Conservation (phyloP, 1,284 basidiomycete genomes). For the Rhodotorula sp. region DNA sequence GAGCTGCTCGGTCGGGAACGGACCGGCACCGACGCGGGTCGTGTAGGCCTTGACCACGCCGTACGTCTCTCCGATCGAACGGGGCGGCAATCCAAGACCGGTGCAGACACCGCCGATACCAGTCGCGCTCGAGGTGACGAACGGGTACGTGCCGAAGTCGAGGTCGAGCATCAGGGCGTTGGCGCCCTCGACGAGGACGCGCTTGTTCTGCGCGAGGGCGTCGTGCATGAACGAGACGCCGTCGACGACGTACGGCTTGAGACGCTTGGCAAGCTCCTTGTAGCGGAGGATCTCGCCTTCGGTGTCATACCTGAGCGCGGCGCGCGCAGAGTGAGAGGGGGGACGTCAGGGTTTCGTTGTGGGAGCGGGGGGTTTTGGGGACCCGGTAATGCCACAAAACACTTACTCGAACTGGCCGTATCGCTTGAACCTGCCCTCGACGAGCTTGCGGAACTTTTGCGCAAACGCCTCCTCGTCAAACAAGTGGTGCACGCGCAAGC, state of each 20-base stretch:
- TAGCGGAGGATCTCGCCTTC: slow-evolving; percentile 93
- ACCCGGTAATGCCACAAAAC: too few species aligned
- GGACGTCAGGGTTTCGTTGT: too few species aligned
- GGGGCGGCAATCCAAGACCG: slow-evolving; percentile 90
- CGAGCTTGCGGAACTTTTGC: slow-evolving; percentile 87
- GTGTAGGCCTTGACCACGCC: slow-evolving; percentile 98
- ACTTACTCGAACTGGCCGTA: slow-evolving; percentile 85
- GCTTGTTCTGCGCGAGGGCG: slow-evolving; percentile 69
- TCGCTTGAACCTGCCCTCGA: slow-evolving; percentile 96
- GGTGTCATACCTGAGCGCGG: slow-evolving; percentile 69
- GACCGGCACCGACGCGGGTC: slow-evolving; percentile 93
- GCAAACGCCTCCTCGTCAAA: slow-evolving; percentile 85
- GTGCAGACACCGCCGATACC: slow-evolving; percentile 93
- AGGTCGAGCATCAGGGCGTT: slow-evolving; percentile 98
- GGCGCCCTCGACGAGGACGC: slow-evolving; percentile 90
- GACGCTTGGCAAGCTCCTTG: slow-evolving; percentile 79
- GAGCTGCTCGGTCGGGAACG: slow-evolving; percentile 94
- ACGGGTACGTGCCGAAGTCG: slow-evolving; percentile 97
- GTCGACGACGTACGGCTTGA: slow-evolving; percentile 86
- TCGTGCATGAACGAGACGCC: slow-evolving; percentile 81
- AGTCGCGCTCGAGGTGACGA: slow-evolving; percentile 91
- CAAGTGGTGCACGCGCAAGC: slow-evolving; percentile 92
- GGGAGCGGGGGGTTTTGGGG: too few species aligned
- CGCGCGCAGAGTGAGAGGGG: too few species aligned
- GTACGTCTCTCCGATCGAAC: slow-evolving; percentile 75